phyloP scores from a whole-genome alignment of 2,329 filamentous ascomycete genomes.

The Penicillium expansum region DNA sequence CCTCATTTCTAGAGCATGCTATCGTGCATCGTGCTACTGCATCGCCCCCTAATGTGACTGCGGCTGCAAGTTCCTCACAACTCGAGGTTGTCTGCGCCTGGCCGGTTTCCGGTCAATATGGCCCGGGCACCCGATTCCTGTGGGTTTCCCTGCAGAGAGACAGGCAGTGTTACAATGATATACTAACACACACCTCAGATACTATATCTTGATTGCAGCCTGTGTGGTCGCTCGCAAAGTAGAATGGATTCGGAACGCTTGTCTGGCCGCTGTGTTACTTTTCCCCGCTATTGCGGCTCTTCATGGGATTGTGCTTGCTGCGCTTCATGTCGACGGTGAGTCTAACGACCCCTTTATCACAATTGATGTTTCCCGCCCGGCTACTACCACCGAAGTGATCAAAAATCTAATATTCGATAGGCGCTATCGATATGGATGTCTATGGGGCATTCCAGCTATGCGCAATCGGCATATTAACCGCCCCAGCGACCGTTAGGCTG shows the following conservation, averaged over 20 bases:
- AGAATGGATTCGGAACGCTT: conserved; percentile 62
- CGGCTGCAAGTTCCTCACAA: not conserved
- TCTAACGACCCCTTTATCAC: not conserved
- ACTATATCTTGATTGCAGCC: conserved; percentile 62
- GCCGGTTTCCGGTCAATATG: conserved; percentile 46
- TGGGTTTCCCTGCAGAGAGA: conserved; percentile 23
- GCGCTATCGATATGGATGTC: conserved; percentile 65
- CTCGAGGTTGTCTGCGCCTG: conserved; percentile 44
- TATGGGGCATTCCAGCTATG: conserved; percentile 68
- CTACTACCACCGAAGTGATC: not conserved
- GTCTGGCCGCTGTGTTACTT: conserved; percentile 60
- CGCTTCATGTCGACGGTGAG: conserved; percentile 59
- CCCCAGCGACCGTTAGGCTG: conserved; percentile 60
- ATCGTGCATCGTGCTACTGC: conserved; percentile 17
- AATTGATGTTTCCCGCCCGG: not conserved
- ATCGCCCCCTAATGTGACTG: conserved; percentile 24
- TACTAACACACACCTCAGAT: conserved; percentile 40
- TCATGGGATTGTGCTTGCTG: conserved; percentile 61
- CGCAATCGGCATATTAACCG: conserved; percentile 63
- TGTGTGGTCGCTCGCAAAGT: conserved; percentile 62
- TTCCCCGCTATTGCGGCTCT: conserved; percentile 64
- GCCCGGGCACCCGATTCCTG: conserved; percentile 42
- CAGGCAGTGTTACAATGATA: not conserved
- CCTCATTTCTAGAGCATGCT: conserved; percentile 5
- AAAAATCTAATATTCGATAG: conserved; percentile 37